Evolutionary conservation across 2,329 filamentous ascomycete genomes (phyloP).

Genomic region (Tolypocladium ophioglossoides): DNA sequence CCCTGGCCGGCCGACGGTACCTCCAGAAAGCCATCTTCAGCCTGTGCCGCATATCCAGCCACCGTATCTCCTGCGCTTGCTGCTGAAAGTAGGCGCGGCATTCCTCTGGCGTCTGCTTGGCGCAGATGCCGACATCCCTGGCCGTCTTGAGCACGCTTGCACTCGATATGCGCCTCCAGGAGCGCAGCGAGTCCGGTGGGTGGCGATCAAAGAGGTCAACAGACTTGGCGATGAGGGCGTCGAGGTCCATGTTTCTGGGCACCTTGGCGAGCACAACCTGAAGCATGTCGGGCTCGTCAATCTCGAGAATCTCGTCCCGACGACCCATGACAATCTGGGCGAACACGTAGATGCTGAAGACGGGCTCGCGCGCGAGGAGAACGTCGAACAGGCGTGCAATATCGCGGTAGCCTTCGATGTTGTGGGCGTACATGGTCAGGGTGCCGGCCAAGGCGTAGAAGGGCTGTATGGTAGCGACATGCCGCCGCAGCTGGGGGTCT

Average conservation of each 20-base stretch:
- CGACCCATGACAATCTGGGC: constrained; percentile 77
- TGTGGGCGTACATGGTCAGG: constrained; percentile 92
- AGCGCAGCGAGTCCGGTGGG: constrained; percentile 62
- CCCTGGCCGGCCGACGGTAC: constrained; percentile 54
- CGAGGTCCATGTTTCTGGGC: constrained; percentile 69
- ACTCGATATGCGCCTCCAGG: constrained; percentile 62
- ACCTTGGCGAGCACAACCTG: constrained; percentile 82
- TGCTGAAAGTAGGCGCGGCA: constrained; percentile 57
- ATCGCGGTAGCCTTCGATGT: constrained; percentile 79
- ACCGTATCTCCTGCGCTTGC: constrained; percentile 62
- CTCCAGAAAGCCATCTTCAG: constrained; percentile 37
- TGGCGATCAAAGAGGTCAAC: constrained; percentile 50
- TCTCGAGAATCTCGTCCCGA: constrained; percentile 73
- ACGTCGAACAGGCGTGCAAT: constrained; percentile 91
- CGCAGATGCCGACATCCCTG: constrained; percentile 36
- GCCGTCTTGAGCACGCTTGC: constrained; percentile 83
- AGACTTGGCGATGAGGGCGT: constrained; percentile 60
- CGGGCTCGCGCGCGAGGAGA: constrained; percentile 76
- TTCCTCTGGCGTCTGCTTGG: constrained; percentile 49
- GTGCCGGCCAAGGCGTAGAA: constrained; percentile 93
- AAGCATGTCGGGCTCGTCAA: constrained; percentile 90
- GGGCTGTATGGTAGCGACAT: constrained; percentile 70
- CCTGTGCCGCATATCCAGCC: constrained; percentile 40
- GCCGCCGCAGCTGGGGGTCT: constrained; percentile 60
- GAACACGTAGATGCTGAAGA: constrained; percentile 84